A percentile compares a stretch with the other conserved stretches of the same genome.
These are phyloP conservation scores for Hydnomerulius pinastri DNA, from an alignment of 768 basidiomycete genomes.

Conservation along the genomic window DNA sequence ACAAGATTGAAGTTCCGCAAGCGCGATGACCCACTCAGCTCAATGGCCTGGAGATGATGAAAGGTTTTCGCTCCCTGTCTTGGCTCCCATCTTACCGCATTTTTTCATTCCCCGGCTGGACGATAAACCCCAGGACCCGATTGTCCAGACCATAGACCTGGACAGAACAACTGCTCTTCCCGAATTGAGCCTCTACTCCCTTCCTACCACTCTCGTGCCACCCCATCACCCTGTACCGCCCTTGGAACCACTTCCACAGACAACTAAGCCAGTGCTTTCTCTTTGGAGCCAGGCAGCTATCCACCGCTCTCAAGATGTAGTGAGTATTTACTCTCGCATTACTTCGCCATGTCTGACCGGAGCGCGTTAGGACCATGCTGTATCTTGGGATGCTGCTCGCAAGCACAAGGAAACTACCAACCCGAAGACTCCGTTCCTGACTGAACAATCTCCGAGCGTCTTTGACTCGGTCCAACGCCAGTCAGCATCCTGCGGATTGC, in stretches of 20 bases:
- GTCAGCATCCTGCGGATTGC: conserved; percentile 40
- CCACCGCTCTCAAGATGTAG: conserved; percentile 7
- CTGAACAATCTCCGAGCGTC: conserved; percentile 59
- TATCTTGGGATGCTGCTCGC: conserved; percentile 67
- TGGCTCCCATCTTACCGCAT: conserved; percentile 42
- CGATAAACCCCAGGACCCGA: conserved; percentile 80
- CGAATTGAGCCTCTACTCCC: neutral
- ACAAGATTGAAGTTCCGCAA: too few species aligned
- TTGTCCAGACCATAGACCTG: conserved; percentile 56
- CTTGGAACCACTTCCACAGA: neutral
- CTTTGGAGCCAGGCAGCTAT: conserved; percentile 22
- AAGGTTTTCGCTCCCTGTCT: conserved; percentile 17
- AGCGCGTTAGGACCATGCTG: conserved; percentile 42
- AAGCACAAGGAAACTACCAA: conserved; percentile 32
- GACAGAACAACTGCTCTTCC: neutral
- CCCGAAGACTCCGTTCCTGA: conserved; percentile 58
- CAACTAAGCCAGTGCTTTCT: neutral
- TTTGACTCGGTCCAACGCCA: conserved; percentile 60
- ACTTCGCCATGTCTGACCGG: conserved; percentile 6
- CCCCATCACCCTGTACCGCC: neutral
- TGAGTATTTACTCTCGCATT: conserved; percentile 11
- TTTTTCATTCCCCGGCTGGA: conserved; percentile 68
- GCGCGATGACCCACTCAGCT: conserved; percentile 4
- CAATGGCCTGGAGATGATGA: conserved; percentile 21
- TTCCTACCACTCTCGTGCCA: neutral